Base-by-base conservation (phyloP, 768 basidiomycete species). In the Xerocomellus chrysenteron region DNA sequence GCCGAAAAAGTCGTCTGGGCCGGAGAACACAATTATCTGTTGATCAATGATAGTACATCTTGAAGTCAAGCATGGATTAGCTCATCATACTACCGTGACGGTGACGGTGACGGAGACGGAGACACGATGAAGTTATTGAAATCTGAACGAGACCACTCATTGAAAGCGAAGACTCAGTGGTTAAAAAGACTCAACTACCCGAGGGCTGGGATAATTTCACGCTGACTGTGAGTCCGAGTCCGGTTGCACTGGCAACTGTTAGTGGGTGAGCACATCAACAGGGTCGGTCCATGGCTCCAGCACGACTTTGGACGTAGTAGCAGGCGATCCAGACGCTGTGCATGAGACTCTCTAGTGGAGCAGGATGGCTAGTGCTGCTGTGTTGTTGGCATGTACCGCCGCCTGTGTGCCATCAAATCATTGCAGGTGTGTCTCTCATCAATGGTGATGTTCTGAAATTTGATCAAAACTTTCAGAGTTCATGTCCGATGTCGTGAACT, bases 341-440 rank as follows among this genome's bases (percentile, higher is more conserved):
- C 97, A 99, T 64, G 96, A 98, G 63, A 95, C 87, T 4, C 97
- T 97, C 6, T 91, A 91, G 43, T 99, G 97, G 97, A 98, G 94
- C 65, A 80, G 97, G 50, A 80, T 78, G 5, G 88, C 87, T 16
- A 95, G 93, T 73, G 90, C 94, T 5, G 94, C 74, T 98, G 93
- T 73, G 90, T 93, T 5, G 94, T 74, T 98, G 57, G 82, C 74
- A 1, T 98, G 97, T 68, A 99, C 97, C 0, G 86, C 89, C 2
- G n/a, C n/a, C 75, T 98, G 17, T 99, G 97, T 75, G 96, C 97
- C 21, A 21, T 21, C 21, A 21, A 16, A 68, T 92, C 55, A 98
- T 99, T 65, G 97, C 97, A 45, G 96, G 96, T 96, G 64, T 52
- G 87, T 77, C 10, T 56, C 35, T 3, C 26, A 17, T 24, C 10